Evolutionary conservation across 78 protist species (phyloP), one percentile per base, ranked within the genome.

Genomic region (Capsaspora owczarzaki): DNA sequence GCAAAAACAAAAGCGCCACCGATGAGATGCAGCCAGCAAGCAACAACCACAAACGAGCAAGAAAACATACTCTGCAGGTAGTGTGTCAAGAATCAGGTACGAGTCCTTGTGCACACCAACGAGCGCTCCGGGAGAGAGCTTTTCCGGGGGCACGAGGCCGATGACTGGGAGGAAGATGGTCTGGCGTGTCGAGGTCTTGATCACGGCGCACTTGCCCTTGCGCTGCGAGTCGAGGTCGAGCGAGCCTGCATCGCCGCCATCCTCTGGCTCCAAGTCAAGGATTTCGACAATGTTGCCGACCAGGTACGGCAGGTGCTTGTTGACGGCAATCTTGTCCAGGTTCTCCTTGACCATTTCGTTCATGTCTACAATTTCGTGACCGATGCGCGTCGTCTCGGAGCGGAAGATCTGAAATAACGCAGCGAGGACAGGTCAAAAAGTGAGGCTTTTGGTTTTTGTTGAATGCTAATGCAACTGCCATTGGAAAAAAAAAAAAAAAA

Each of bases 81-180:
- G 89, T 27, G 91, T 90, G 70, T 97, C 98, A 19, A 96, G 82
- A 31, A 97, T 86, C 53, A 97, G 91, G 87, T 95, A 95, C 38
- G 82, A 69, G 92, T 97, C 99, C 86, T 97, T 98, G 94, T 98
- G 97, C 27, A 94, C 96, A 25, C 99, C 99, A 4, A 98, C 99
- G n/a, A 98, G 92, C 80, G 97, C 99, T 10, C 98, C 98, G 2
- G 99, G 99, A 77, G 85, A 76, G 38, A 98, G 81, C 77, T 80
- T 85, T 1, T 68, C 80, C 33, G 95, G 81, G 56, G 90, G 97
- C 23, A 97, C 99, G 37, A 98, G 95, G 3, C 99, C 99, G 44
- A 93, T 88, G 60, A 92, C 95, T 0, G 99, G 99, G 42, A 98
- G 92, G 87, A 96, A 97, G 38, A 97, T 85, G 12, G 98, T 97